Evolutionary conservation across 805 yeast genomes (phyloP), one percentile per base, ranked within the genome.

Genomic region (Candida sakaeoensis): DNA sequence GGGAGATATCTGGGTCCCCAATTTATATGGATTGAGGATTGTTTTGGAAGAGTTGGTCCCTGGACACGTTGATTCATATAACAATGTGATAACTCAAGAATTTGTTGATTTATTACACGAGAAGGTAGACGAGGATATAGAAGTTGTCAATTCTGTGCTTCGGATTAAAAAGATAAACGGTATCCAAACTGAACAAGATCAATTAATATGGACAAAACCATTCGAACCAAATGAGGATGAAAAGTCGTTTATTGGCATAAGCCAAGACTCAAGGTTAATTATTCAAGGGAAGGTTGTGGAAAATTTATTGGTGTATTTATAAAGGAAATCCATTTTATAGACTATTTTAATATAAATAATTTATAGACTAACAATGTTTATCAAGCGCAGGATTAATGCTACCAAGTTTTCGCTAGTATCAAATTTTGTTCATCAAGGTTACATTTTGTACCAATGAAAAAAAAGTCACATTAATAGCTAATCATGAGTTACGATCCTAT

Each of bases 401-500:
- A 32, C 35, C 35, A 32, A 21, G 6, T 21, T n/a, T 12, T 12
- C 34, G 6, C 13, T 10, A 13, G 8, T 12, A 19, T n/a, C 34
- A 31, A 31, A 31, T 19, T 21, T 21, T 21, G 24, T 31, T n/a
- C 34, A n/a, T 18, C 9, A 31, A 10, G 19, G 15, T 18, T 19
- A 5, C 5, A 14, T 6, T 19, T 18, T 31, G 34, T 18, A 31
- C 34, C 24, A 31, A 33, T 28, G 32, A 15, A 28, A 28, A 28
- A 34, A 33, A 33, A 10, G 15, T 32, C 36, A 32, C n/a, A n/a
- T n/a, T n/a, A n/a, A 21, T 21, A 6, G 9, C 9, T 14, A 32
- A 40, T 13, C 18, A 67, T 67, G 73, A 66, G 60, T 48, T 67
- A 67, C 63, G 71, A 67, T 45, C 73, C 73, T 10, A 63, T 67